Evolutionary conservation across 2,329 filamentous ascomycete genomes (phyloP).

Genomic region (Seiridium cupressi): DNA sequence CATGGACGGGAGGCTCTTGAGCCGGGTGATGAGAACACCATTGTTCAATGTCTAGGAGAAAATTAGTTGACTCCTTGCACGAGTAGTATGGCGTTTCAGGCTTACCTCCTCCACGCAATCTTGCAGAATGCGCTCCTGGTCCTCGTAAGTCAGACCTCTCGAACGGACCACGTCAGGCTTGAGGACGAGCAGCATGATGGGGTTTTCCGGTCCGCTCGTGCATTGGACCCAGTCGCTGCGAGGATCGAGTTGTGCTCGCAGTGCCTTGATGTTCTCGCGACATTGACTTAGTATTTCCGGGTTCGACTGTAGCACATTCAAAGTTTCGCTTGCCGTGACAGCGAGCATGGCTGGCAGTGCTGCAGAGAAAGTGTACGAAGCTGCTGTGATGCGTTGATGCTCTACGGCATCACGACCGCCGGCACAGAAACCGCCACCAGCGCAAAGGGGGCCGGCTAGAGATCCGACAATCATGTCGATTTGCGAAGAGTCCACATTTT

Average conservation of each 20-base stretch:
- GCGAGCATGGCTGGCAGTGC: conserved; percentile 90
- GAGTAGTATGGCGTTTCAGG: conserved; percentile 7
- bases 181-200: conserved; percentile 77
- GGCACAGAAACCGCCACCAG: conserved; percentile 93
- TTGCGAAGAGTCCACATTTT: conserved; percentile 90
- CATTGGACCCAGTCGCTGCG: conserved; percentile 90
- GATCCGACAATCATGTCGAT: conserved; percentile 98
- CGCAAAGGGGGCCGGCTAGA: conserved; percentile 84
- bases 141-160: conserved; percentile 65
- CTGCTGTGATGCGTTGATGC: conserved; percentile 90
- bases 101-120: conserved; percentile 95
- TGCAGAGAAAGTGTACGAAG: conserved; percentile 93
- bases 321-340: conserved; percentile 91
- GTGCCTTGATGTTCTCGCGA: conserved; percentile 81
- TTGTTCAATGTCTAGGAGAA: conserved; percentile 70
- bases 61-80: no score
- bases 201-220: conserved; percentile 80
- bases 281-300: conserved; percentile 78
- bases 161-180: conserved; percentile 79
- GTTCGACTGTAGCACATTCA: conserved; percentile 81
- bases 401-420: conserved; percentile 89
- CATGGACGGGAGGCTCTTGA: conserved; percentile 74
- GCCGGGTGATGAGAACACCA: conserved; percentile 81
- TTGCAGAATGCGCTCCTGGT: conserved; percentile 82
- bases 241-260: conserved; percentile 86